Percentiles rank a stretch among this genome's conserved stretches.
These are phyloP conservation scores for Hericium rajendrae DNA, from an alignment of 768 basidiomycete genomes.

Conservation along the genomic window DNA sequence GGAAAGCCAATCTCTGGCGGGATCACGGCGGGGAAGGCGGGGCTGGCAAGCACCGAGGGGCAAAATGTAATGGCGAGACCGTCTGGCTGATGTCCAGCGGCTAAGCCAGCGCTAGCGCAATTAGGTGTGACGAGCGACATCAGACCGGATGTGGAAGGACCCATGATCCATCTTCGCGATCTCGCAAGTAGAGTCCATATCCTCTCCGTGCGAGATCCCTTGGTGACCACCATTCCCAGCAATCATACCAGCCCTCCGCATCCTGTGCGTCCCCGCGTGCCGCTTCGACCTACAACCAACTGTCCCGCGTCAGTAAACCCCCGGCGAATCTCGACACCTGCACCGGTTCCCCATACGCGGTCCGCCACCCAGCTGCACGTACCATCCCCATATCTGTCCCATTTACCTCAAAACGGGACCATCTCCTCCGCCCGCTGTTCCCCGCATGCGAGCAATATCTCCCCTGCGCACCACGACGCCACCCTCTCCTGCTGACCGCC, in stretches of 20 bases:
- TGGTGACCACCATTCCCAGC: neutral
- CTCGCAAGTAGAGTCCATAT: neutral
- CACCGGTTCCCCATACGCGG: neutral
- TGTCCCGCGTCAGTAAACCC: neutral
- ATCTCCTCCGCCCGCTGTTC: neutral
- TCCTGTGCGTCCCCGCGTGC: neutral
- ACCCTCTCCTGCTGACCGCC: neutral
- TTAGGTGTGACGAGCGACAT: too few species aligned
- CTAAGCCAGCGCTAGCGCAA: neutral
- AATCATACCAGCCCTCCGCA: neutral
- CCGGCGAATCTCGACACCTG: neutral
- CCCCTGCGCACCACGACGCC: neutral
- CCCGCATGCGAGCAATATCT: neutral
- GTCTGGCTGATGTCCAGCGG: neutral
- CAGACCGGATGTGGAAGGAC: neutral
- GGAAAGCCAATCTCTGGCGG: neutral
- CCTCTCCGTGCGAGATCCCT: neutral
- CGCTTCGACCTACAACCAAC: neutral
- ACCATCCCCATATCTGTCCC: neutral
- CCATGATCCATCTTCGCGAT: neutral
- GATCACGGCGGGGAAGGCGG: neutral
- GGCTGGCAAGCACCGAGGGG: neutral
- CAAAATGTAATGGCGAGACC: neutral
- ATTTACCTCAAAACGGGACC: neutral
- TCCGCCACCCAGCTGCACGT: neutral